Evolutionary conservation across 73 alveolate genomes (phyloP).

Genomic region (Loxodes magnus): DNA sequence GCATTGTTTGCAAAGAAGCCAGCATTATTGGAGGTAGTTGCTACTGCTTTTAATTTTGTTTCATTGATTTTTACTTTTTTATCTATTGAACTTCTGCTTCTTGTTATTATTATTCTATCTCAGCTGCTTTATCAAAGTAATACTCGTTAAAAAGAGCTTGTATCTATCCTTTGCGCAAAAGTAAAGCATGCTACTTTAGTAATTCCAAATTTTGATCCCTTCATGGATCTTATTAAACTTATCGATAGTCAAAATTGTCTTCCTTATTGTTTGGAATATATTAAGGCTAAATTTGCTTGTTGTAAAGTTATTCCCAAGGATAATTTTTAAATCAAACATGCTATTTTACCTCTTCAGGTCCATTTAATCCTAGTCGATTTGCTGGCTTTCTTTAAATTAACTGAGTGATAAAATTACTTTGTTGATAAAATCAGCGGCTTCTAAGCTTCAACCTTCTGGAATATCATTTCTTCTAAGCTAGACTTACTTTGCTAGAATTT

Average conservation of each 20-base stretch:
- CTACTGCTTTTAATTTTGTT: too few species aligned
- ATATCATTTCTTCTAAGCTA: conserved; percentile 55
- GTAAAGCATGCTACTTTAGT: too few species aligned
- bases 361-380: conserved; percentile 80
- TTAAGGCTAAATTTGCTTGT: conserved; percentile 68
- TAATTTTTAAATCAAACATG: conserved; percentile 79
- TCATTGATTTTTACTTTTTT: too few species aligned
- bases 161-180: too few species aligned
- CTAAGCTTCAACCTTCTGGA: conserved; percentile 91
- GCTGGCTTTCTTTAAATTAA: conserved; percentile 71
- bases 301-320: conserved; percentile 68
- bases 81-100: too few species aligned
- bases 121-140: too few species aligned
- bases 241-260: conserved; percentile 12
- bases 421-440: conserved; percentile 92
- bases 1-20: too few species aligned
- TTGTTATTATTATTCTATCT: too few species aligned
- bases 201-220: too few species aligned
- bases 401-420: conserved; percentile 78
- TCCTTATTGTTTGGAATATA: conserved; percentile 65
- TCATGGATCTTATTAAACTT: conserved; percentile 31
- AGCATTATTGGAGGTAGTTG: too few species aligned
- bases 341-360: conserved; percentile 69
- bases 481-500: conserved; percentile 51
- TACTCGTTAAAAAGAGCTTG: too few species aligned